Base-by-base conservation (phyloP, 306 rosid species). In the Dalbergia oliveri region DNA sequence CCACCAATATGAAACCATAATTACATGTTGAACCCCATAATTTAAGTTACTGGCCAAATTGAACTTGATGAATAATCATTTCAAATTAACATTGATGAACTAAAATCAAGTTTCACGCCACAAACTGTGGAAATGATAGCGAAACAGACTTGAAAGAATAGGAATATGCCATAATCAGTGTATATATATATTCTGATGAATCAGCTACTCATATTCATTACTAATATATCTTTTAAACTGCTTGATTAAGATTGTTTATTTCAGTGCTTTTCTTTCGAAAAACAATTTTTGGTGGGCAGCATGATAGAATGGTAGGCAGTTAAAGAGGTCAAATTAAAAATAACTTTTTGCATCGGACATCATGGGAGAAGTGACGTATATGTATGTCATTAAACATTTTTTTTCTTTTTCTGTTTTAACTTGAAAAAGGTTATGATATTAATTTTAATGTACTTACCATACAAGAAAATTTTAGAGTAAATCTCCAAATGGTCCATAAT, bases 1-100 rank as follows among this genome's bases (percentile, higher is more conserved):
- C 84, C 85, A 75, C 73, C 86, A 80, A 44, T 61, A 34, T 66
- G 86, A 76, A 78, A 74, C 77, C 88, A 87, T 87, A 76, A 87
- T 85, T 76, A 81, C 85, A 71, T 6, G 81, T 86, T 86, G 90
- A 73, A 80, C 18, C 74, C 56, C 68, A 62, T 4, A 26, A 7
- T 26, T 60, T 60, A 59, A 12, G 49, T 71, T 62, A 72, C 64
- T 63, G 65, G 58, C 72, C 65, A 18, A 26, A 50, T 16, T 75
- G 71, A 62, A 45, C 84, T 66, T 44, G 62, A 73, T 43, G 37
- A 54, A 26, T 75, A 33, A 43, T 73, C 53, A 67, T 57, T 79
- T 81, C 80, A 81, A 73, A 73, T 50, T 59, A 65, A 70, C 64
- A 70, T 71, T 70, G 56, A 79, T 70, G 72, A 19, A 61, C 21